Evolutionary conservation across 352 stramenopile genomes (phyloP), one percentile per base, ranked within the genome.

Genomic region (Phytophthora ramorum): DNA sequence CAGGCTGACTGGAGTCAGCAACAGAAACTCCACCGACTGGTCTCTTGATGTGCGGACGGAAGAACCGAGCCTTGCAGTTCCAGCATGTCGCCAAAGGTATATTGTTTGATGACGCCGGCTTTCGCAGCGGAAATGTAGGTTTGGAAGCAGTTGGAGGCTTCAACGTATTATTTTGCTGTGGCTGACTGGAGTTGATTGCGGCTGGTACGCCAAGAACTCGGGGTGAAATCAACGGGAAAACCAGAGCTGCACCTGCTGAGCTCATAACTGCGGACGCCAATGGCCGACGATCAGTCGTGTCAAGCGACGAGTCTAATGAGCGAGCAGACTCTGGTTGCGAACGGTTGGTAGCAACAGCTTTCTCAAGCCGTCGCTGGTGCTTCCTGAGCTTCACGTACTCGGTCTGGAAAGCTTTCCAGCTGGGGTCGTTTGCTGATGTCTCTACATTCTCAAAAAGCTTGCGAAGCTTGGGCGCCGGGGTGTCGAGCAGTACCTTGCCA

Each of bases 51-150:
- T 73, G 62, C 4, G 74, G 58, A 13, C 81, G 78, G 22, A 79
- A 73, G 40, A 90, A 91, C 7, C 79, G 71, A 9, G 73, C 48
- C 20, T 83, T 82, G 51, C 83, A 91, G 59, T 85, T 88, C 83
- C 83, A 91, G 44, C 81, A 91, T 7, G 79, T 88, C 16, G 58
- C 71, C 47, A 87, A 63, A 26, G 66, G 78, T 20, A 76, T 63
- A n/a, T 76, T 76, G 8, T 58, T 65, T 34, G 57, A 58, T 16
- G 66, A 58, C 2, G 60, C 67, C 8, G 68, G 58, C 16, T 83
- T 85, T 10, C 71, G 69, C 17, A 70, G 26, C 2, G 53, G 56
- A 16, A 73, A 69, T 4, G 40, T 38, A 2, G 40, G 49, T n/a
- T 41, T 76, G 32, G 52, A 66, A 26, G 16, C 22, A 20, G 52